Evolutionary conservation across 768 basidiomycete genomes (phyloP).

Genomic region (Tricholoma bakamatsutake): DNA sequence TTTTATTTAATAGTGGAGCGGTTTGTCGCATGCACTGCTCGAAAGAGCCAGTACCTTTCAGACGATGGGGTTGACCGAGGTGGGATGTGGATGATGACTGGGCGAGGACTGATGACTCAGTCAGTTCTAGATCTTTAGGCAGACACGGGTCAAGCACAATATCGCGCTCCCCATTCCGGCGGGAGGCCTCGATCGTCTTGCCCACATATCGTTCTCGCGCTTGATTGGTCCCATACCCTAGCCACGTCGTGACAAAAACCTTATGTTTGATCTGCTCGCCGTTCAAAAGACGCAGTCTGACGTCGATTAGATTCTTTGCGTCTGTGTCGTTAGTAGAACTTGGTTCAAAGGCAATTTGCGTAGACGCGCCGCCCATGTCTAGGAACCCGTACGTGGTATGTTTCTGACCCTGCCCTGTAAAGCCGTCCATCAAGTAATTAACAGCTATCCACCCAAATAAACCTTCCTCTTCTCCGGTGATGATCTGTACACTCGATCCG

Average conservation of each 20-base stretch:
- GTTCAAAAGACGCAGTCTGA: constrained; percentile 72
- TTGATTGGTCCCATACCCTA: constrained; percentile 97
- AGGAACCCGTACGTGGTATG: constrained; percentile 93
- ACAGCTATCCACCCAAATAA: constrained; percentile 99
- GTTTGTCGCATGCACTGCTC: constrained; percentile 72
- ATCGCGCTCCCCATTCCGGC: constrained; percentile 22
- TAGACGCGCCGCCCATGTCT: constrained; percentile 99
- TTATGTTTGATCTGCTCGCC: constrained; percentile 86
- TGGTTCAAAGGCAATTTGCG: constrained; percentile 98
- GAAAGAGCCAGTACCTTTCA: constrained; percentile 89
- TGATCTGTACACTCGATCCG: constrained; percentile 88
- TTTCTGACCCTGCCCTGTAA: constrained; percentile 48
- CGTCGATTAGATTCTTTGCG: constrained; percentile 66
- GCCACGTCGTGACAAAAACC: constrained; percentile 97
- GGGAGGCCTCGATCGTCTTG: constrained; percentile 47
- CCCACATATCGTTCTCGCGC: constrained; percentile 92
- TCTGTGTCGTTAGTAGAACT: constrained; percentile 48
- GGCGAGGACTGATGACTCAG: constrained; percentile 47
- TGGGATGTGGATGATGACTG: constrained; percentile 35
- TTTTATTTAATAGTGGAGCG: constrained; percentile 77
- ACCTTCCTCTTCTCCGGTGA: constrained; percentile 97
- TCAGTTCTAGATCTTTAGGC: constrained; percentile 63
- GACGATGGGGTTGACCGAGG: constrained; percentile 45
- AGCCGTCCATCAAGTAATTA: constrained; percentile 98
- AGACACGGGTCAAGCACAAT: constrained; percentile 85